phyloP scores from a whole-genome alignment of 1,284 basidiomycete genomes.

The Boletellus deceptivus region DNA sequence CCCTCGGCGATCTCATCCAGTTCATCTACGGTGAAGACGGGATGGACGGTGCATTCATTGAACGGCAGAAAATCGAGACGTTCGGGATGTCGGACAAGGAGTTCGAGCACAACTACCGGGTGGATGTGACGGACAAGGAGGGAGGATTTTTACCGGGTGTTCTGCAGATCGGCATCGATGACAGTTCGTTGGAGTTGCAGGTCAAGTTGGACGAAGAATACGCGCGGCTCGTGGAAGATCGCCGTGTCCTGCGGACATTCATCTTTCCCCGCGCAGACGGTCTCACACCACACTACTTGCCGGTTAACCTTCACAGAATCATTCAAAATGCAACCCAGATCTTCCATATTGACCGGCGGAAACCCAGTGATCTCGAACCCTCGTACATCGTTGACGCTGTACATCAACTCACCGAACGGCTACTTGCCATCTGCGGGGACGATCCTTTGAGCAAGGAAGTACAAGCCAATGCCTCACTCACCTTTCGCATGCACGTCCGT shows the following conservation, averaged over 20 bases:
- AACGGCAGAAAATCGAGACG: slow-evolving; percentile 91
- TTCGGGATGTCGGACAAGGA: slow-evolving; percentile 81
- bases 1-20: slow-evolving; percentile 92
- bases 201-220: slow-evolving; percentile 89
- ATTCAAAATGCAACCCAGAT: slow-evolving; percentile 96
- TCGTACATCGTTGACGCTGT: slow-evolving; percentile 83
- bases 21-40: slow-evolving; percentile 99
- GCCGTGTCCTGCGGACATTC: slow-evolving; percentile 73
- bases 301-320: slow-evolving; percentile 93
- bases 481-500: slow-evolving; percentile 93
- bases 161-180: slow-evolving; percentile 93
- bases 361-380: slow-evolving; percentile 91
- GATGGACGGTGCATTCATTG: slow-evolving; percentile 98
- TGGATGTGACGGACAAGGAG: slow-evolving; percentile 84
- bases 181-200: slow-evolving; percentile 88
- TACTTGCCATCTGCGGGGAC: slow-evolving; percentile 87
- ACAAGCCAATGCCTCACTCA: slow-evolving; percentile 87
- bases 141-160: slow-evolving; percentile 79
- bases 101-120: slow-evolving; percentile 89
- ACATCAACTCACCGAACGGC: slow-evolving; percentile 63
- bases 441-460: slow-evolving; percentile 74
- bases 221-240: slow-evolving; percentile 73
- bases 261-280: slow-evolving; percentile 83
- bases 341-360: slow-evolving; percentile 94
- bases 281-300: slow-evolving; percentile 75